Evolutionary conservation across 306 rosid species (phyloP).

Genomic region (Biancaea sappan): DNA sequence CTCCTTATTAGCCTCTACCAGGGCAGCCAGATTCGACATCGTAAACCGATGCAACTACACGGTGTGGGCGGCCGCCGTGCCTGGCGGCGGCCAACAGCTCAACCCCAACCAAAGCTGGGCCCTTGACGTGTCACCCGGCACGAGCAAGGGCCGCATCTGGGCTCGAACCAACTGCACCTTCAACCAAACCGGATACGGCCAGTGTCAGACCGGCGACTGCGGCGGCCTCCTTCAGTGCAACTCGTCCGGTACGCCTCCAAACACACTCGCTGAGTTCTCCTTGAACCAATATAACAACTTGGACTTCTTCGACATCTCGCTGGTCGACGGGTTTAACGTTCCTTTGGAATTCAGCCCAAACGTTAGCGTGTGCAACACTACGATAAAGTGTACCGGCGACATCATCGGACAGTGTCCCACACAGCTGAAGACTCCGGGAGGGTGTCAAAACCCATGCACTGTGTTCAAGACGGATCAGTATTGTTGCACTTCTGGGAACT

Average conservation of each 20-base stretch:
- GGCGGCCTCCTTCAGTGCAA: slow-evolving; percentile 39
- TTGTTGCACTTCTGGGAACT: slow-evolving; percentile 42
- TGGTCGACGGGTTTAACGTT: slow-evolving; percentile 52
- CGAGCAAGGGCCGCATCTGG: slow-evolving; percentile 47
- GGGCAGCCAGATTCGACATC: slow-evolving; percentile 35
- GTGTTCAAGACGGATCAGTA: slow-evolving; percentile 36
- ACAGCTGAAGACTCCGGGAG: slow-evolving; percentile 32
- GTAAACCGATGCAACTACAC: slow-evolving; percentile 47
- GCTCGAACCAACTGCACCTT: slow-evolving; percentile 59
- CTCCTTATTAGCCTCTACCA: neutral
- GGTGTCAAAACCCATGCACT: slow-evolving; percentile 58
- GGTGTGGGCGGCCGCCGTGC: slow-evolving; percentile 49
- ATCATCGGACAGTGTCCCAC: slow-evolving; percentile 52
- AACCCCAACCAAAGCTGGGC: slow-evolving; percentile 33
- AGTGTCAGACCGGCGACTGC: slow-evolving; percentile 57
- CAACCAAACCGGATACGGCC: slow-evolving; percentile 28
- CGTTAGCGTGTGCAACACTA: slow-evolving; percentile 3
- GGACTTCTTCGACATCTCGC: slow-evolving; percentile 50
- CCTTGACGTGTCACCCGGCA: slow-evolving; percentile 26
- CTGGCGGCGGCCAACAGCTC: slow-evolving; percentile 44
- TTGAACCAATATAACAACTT: slow-evolving; percentile 39
- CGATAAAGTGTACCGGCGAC: slow-evolving; percentile 38
- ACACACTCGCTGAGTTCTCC: slow-evolving; percentile 57
- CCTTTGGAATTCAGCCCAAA: slow-evolving; percentile 46
- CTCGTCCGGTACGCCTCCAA: slow-evolving; percentile 44